A percentile compares a stretch with the other conserved stretches of the same genome.
These are phyloP conservation scores for Wallacemonas sp. DNA, from an alignment of 208 protist species.

Conservation along the genomic window DNA sequence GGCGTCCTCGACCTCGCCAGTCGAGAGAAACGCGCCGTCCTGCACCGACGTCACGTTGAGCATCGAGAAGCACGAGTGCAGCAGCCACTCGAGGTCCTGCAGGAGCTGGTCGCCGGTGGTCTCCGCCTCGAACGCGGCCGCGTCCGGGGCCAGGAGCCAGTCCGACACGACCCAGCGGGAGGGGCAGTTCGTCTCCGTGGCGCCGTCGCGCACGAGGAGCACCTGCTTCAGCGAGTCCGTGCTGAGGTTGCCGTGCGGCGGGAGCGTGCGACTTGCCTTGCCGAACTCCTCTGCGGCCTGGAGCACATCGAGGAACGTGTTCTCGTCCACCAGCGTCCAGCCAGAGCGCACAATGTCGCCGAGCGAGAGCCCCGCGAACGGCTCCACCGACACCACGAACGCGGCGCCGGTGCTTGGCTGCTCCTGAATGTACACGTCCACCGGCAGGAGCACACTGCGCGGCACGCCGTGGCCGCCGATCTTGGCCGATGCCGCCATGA, in stretches of 20 bases:
- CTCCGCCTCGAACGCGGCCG: slow-evolving; percentile 22
- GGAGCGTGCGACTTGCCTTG: slow-evolving; percentile 40
- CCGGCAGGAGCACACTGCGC: slow-evolving; percentile 51
- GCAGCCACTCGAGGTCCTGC: slow-evolving; percentile 75
- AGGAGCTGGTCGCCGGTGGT: slow-evolving; percentile 31
- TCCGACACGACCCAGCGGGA: slow-evolving; percentile 87
- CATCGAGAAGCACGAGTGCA: slow-evolving; percentile 77
- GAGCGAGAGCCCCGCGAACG: slow-evolving; percentile 75
- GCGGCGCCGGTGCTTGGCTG: slow-evolving; percentile 42
- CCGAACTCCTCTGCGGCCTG: slow-evolving; percentile 67
- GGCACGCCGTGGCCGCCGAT: slow-evolving; percentile 16
- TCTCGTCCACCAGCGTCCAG: slow-evolving; percentile 72
- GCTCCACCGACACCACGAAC: slow-evolving; percentile 67
- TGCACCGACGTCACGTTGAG: slow-evolving; percentile 56
- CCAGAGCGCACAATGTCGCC: slow-evolving; percentile 83
- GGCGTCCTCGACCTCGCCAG: slow-evolving; percentile 47
- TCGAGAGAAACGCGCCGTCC: slow-evolving; percentile 43
- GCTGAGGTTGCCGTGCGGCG: slow-evolving; percentile 78
- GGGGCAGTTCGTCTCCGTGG: slow-evolving; percentile 47
- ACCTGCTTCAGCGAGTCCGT: slow-evolving; percentile 64
- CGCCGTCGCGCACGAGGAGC: slow-evolving; percentile 64
- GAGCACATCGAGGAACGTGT: slow-evolving; percentile 68
- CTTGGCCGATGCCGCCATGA: slow-evolving; percentile 38
- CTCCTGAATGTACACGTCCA: slow-evolving; percentile 73
- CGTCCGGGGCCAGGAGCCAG: slow-evolving; percentile 59